These are phyloP conservation scores for Draba incana DNA, from an alignment of 345 rosid species.

Conservation along the genomic window DNA sequence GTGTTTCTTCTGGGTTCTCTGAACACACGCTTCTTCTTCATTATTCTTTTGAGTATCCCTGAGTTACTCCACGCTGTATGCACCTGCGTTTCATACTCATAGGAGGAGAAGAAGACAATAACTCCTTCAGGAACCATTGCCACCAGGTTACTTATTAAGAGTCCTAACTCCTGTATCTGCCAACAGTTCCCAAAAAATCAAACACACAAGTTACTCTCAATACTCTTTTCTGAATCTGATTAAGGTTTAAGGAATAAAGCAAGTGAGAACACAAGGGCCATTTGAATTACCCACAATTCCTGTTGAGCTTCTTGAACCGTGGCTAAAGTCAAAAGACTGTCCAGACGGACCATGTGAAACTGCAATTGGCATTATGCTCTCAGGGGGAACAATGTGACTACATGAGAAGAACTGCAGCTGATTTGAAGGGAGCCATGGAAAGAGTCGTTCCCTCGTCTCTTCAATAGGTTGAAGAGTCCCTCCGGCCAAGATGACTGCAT, in stretches of 20 bases:
- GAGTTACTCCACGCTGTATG: slow-evolving; percentile 74
- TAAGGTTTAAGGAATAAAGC: background rate
- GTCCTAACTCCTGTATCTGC: slow-evolving; percentile 89
- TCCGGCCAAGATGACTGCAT: slow-evolving; percentile 83
- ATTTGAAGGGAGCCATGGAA: slow-evolving; percentile 74
- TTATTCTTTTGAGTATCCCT: slow-evolving; percentile 77
- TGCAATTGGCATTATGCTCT: slow-evolving; percentile 79
- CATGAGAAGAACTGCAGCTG: slow-evolving; percentile 85
- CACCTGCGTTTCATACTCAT: slow-evolving; percentile 79
- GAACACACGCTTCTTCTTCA: slow-evolving; percentile 72
- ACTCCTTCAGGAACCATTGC: slow-evolving; percentile 86
- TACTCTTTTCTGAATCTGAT: slow-evolving; percentile 21
- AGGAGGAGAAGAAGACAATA: slow-evolving; percentile 92
- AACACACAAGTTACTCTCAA: slow-evolving; percentile 20
- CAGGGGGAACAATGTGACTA: slow-evolving; percentile 81
- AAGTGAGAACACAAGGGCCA: background rate
- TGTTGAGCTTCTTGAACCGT: slow-evolving; percentile 68
- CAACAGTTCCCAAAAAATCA: slow-evolving; percentile 14
- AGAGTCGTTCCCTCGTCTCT: slow-evolving; percentile 90
- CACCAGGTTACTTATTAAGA: slow-evolving; percentile 78
- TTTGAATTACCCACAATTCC: slow-evolving; percentile 54
- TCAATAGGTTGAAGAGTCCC: slow-evolving; percentile 97
- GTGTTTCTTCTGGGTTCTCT: slow-evolving; percentile 83
- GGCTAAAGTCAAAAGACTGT: slow-evolving; percentile 83
- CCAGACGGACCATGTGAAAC: slow-evolving; percentile 88